A percentile compares a stretch with the other conserved stretches of the same genome.
These are phyloP conservation scores for Aspergillus ibericus DNA, from an alignment of 2,329 filamentous ascomycete genomes.

Conservation along the genomic window DNA sequence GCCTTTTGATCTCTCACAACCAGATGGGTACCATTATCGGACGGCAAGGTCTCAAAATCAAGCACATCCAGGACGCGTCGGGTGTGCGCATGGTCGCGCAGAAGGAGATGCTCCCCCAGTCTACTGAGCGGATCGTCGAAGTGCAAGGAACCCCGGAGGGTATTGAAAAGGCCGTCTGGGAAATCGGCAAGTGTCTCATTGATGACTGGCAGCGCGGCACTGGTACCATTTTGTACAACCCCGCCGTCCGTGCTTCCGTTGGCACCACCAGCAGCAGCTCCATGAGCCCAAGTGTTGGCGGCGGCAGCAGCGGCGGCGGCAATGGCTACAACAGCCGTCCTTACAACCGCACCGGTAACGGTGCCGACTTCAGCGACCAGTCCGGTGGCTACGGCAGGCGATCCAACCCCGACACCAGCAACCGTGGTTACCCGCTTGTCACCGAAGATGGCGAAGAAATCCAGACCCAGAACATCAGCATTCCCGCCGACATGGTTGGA, in stretches of 20 bases:
- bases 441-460: conserved; percentile 97
- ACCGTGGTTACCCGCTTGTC: conserved; percentile 79
- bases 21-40: conserved; percentile 99
- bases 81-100: conserved; percentile 99
- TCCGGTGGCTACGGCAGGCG: conserved; percentile 72
- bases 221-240: conserved; percentile 96
- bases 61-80: conserved; percentile 96
- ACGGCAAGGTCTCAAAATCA: conserved; percentile 95
- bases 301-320: conserved; percentile 52
- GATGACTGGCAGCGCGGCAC: conserved; percentile 98
- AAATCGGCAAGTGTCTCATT: conserved; percentile 97
- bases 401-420: conserved; percentile 77
- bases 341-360: conserved; percentile 92
- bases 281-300: conserved; percentile 54
- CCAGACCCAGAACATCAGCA: conserved; percentile 99
- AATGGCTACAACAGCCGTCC: conserved; percentile 62
- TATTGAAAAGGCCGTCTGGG: conserved; percentile 95
- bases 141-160: conserved; percentile 92
- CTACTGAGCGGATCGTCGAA: conserved; percentile 95
- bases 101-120: conserved; percentile 99
- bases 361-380: conserved; percentile 92
- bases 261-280: conserved; percentile 57
- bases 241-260: conserved; percentile 80
- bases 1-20: conserved; percentile 97
- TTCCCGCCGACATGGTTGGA: conserved; percentile 98